phyloP scores from a whole-genome alignment of 257 asterid species.

The Scutellaria minor region DNA sequence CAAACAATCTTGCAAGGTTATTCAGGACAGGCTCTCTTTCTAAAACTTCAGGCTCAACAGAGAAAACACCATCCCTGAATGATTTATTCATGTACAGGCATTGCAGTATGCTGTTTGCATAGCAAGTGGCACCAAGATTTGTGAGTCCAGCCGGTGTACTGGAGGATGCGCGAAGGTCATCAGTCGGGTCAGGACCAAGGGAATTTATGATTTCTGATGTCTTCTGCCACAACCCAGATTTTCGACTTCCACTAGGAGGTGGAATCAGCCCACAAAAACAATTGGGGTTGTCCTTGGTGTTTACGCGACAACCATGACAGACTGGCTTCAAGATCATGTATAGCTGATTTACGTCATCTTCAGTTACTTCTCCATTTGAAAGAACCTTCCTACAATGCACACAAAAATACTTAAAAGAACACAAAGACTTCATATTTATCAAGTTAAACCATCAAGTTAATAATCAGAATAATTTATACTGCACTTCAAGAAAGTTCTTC shows the following conservation, averaged over 20 bases:
- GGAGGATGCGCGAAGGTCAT: conserved; percentile 74
- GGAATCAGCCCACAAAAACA: conserved; percentile 96
- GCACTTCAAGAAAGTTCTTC: conserved; percentile 21
- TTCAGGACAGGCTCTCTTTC: conserved; percentile 74
- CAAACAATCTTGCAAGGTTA: conserved; percentile 83
- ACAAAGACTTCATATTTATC: background rate
- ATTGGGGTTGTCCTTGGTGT: conserved; percentile 95
- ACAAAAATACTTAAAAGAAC: conserved; percentile 23
- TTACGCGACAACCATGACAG: conserved; percentile 94
- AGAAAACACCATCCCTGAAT: conserved; percentile 87
- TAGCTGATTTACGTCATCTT: conserved; percentile 77
- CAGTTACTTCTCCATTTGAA: conserved; percentile 58
- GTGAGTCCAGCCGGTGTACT: conserved; percentile 94
- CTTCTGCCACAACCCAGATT: conserved; percentile 96
- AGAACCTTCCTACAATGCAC: conserved; percentile 68
- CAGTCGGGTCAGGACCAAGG: conserved; percentile 82
- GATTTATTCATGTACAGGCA: conserved; percentile 88
- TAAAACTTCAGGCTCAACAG: conserved; percentile 79
- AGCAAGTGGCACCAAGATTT: conserved; percentile 98
- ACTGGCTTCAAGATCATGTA: conserved; percentile 85
- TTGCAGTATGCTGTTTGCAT: conserved; percentile 96
- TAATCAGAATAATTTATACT: background rate
- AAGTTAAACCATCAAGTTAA: background rate
- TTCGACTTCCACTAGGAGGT: conserved; percentile 79
- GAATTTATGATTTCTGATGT: conserved; percentile 76